phyloP scores from a whole-genome alignment of 108 stramenopile species.

The Conticribra guillardii region DNA sequence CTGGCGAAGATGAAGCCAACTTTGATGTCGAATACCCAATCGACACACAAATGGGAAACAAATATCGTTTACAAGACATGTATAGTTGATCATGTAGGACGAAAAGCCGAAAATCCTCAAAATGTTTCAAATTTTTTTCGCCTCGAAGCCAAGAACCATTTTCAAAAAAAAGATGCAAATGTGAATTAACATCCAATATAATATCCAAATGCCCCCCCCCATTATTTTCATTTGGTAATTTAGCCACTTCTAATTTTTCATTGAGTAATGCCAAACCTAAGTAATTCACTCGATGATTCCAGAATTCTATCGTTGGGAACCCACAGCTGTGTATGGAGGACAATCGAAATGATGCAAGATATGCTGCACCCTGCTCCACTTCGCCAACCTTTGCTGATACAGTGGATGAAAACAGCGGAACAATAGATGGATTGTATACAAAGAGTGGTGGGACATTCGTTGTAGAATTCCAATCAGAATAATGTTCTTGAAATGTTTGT shows the following conservation, averaged over 20 bases:
- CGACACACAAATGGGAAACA: not conserved
- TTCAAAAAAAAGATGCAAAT: not conserved
- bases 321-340: conserved; percentile 6
- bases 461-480: not conserved
- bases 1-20: not conserved
- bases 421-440: conserved; percentile 6
- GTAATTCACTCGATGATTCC: conserved; percentile 1
- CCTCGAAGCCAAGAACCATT: not conserved
- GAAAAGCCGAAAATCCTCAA: conserved; percentile 6
- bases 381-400: not conserved
- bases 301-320: not conserved
- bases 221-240: not conserved
- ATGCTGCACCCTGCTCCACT: not conserved
- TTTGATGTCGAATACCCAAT: not conserved
- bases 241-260: not conserved
- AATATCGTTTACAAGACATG: not conserved
- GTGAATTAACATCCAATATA: not conserved
- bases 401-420: not conserved
- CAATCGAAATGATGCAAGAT: conserved; percentile 1
- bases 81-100: not conserved
- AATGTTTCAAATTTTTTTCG: not conserved
- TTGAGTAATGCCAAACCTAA: not conserved
- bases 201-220: not conserved
- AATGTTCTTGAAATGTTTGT: not conserved
- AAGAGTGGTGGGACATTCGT: not conserved